Evolutionary conservation across 176 grass and related monocot species (phyloP).

Genomic region (Oryza rufipogon): DNA sequence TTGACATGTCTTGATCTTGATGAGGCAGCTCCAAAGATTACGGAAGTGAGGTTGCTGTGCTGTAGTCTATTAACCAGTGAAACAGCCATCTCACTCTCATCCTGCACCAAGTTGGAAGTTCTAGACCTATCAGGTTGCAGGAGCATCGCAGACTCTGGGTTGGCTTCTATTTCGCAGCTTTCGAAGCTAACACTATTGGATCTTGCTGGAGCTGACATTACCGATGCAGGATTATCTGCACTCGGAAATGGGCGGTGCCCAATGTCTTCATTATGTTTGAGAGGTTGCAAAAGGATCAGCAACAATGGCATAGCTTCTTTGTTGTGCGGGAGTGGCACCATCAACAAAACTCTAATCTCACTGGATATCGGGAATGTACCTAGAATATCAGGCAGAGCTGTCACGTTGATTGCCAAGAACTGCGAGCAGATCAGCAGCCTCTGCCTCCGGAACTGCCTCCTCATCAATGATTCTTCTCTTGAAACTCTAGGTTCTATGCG

Average conservation of each 20-base stretch:
- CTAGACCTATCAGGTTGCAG: slow-evolving; percentile 85
- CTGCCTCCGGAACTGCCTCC: slow-evolving; percentile 71
- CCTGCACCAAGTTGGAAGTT: slow-evolving; percentile 75
- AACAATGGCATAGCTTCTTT: slow-evolving; percentile 75
- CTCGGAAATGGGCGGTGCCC: slow-evolving; percentile 65
- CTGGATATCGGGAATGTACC: slow-evolving; percentile 77
- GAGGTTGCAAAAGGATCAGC: slow-evolving; percentile 81
- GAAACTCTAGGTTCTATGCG: slow-evolving; percentile 58
- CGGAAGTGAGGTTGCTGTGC: slow-evolving; percentile 80
- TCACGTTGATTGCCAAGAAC: slow-evolving; percentile 57
- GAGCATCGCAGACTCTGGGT: slow-evolving; percentile 77
- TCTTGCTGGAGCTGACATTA: slow-evolving; percentile 84
- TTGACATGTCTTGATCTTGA: slow-evolving; percentile 85
- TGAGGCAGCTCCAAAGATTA: slow-evolving; percentile 61
- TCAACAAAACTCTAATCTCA: slow-evolving; percentile 63
- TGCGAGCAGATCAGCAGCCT: slow-evolving; percentile 67
- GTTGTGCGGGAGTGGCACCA: slow-evolving; percentile 54
- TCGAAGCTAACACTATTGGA: slow-evolving; percentile 70
- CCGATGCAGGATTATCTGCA: slow-evolving; percentile 71
- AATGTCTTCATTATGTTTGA: slow-evolving; percentile 75
- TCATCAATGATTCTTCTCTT: slow-evolving; percentile 63
- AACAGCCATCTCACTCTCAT: slow-evolving; percentile 73
- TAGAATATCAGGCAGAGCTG: slow-evolving; percentile 68
- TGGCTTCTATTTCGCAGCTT: slow-evolving; percentile 78
- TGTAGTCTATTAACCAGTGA: slow-evolving; percentile 87